phyloP scores from a whole-genome alignment of 306 rosid species.

The Cucumis sativus region DNA sequence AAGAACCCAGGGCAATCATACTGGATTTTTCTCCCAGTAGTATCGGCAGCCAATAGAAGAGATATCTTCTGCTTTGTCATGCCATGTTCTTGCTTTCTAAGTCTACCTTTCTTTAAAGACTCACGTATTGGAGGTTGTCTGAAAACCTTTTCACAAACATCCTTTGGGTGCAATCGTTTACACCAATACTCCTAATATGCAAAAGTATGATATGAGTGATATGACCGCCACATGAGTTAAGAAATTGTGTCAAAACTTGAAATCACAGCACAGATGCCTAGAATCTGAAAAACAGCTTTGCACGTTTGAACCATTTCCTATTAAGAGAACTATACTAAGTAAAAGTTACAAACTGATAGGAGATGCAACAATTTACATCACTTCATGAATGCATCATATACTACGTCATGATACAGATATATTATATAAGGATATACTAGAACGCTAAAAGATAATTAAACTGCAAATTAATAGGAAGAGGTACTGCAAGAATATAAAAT shows the following conservation, averaged over 20 bases:
- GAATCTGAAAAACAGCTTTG: background rate
- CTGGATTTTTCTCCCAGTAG: slow-evolving; percentile 80
- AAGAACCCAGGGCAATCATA: slow-evolving; percentile 91
- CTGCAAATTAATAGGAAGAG: background rate
- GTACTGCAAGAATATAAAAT: background rate
- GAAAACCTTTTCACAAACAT: slow-evolving; percentile 89
- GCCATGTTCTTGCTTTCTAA: slow-evolving; percentile 59
- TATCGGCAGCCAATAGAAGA: slow-evolving; percentile 73
- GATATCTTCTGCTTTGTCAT: slow-evolving; percentile 62
- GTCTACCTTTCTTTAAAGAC: slow-evolving; percentile 70
- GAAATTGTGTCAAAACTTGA: background rate
- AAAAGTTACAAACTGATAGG: background rate
- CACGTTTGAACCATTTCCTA: background rate
- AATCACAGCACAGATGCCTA: background rate
- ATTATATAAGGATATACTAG: background rate
- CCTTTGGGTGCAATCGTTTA: slow-evolving; percentile 84
- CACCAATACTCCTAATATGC: slow-evolving; percentile 83
- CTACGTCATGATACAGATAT: background rate
- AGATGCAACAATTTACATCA: background rate
- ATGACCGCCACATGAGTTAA: background rate
- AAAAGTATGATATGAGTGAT: background rate
- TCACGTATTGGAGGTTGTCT: slow-evolving; percentile 89
- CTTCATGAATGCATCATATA: background rate
- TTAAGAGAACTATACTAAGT: background rate
- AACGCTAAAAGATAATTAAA: background rate